Evolutionary conservation across 805 yeast genomes (phyloP).

Genomic region (Nakazawaea wickerhamii): DNA sequence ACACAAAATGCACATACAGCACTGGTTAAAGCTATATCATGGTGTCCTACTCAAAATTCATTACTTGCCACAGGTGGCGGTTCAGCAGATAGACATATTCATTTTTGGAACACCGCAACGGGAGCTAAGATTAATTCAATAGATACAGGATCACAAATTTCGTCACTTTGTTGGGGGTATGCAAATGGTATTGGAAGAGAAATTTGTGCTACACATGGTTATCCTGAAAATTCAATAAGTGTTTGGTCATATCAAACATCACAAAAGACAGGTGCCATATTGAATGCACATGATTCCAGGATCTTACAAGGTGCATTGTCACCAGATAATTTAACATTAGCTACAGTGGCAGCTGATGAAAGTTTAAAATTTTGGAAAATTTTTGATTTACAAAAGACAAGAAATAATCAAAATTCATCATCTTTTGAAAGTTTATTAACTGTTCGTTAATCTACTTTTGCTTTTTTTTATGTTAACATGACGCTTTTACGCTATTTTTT

Average conservation of each 20-base stretch:
- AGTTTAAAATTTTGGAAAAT: constrained; percentile 92
- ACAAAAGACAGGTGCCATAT: constrained; percentile 82
- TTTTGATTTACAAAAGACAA: constrained; percentile 50
- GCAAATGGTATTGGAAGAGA: constrained; percentile 69
- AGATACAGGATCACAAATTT: constrained; percentile 90
- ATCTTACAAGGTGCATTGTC: constrained; percentile 78
- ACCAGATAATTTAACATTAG: constrained; percentile 86
- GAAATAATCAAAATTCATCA: not conserved
- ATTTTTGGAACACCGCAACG: constrained; percentile 92
- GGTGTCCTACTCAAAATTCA: constrained; percentile 86
- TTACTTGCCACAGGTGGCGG: constrained; percentile 97
- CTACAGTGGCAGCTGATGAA: constrained; percentile 95
- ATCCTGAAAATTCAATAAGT: constrained; percentile 78
- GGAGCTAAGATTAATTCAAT: constrained; percentile 83
- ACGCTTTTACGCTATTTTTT: not conserved
- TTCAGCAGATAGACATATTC: constrained; percentile 78
- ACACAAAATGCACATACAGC: constrained; percentile 80
- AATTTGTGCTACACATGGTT: constrained; percentile 91
- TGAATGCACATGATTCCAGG: constrained; percentile 84
- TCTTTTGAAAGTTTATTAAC: constrained; percentile 8
- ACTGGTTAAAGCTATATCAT: constrained; percentile 90
- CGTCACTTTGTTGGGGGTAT: constrained; percentile 90
- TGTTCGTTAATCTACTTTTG: constrained; percentile 3
- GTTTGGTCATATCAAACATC: constrained; percentile 82
- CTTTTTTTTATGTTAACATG: not conserved